Evolutionary conservation across 441 rosid genomes (phyloP), one percentile per base, ranked within the genome.

Genomic region (Capsella rubella): DNA sequence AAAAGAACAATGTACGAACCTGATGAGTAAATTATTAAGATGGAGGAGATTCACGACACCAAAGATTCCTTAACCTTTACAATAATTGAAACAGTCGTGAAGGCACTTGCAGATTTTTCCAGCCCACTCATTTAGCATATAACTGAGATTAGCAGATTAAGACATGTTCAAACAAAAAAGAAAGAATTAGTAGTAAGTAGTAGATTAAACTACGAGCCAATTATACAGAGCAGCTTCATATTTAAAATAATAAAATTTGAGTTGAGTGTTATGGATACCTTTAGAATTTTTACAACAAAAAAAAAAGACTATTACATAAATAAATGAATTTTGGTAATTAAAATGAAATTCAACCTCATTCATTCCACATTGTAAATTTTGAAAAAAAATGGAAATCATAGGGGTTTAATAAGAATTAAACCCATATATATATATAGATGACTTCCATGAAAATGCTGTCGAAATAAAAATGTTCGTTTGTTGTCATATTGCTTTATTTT

Each of bases 21-120:
- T 64, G 80, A 71, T 72, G 64, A 21, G 25, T 21, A 21, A 21
- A 21, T 21, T 21, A 65, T 61, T 28, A 61, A 54, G 63, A 40
- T 59, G 68, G 67, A 74, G 68, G 67, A 74, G 73, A 63, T 64
- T 76, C 55, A 39, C 31, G 57, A 5, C 52, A 43, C 37, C 68
- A 77, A 21, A 72, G 73, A 77, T 77, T 77, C 74, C 60, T 54
- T 78, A 72, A 72, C 45, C 64, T 78, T 60, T 60, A 78, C 74
- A 72, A 78, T 78, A 67, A 72, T 72, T 2, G 59, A 72, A 67
- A 60, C 77, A 67, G 53, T 60, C 18, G 66, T 66, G 77, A 61
- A 72, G 40, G 64, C 64, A 77, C 77, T 70, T 25, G 15, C 51
- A 55, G 64, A 70, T 7, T 21, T 49, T 77, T 71, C 57, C 64